These are phyloP conservation scores for Ananas comosus DNA, from an alignment of 176 grass and related monocot species.

Conservation along the genomic window DNA sequence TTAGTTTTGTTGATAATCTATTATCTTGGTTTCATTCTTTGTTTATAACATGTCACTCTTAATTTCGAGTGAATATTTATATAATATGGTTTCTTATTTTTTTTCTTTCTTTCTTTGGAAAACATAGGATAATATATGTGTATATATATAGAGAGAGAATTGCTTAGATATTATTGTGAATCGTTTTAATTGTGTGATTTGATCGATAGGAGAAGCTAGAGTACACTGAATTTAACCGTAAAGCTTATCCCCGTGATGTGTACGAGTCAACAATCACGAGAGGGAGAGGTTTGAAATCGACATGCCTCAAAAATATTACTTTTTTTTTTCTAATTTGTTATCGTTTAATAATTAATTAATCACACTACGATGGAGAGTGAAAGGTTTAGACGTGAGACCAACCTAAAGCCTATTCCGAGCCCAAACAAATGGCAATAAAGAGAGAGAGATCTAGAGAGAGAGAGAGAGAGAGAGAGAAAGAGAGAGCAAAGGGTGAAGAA, in stretches of 20 bases:
- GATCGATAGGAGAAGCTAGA: too few relatives aligned
- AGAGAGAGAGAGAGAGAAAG: not conserved
- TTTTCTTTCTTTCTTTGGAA: too few relatives aligned
- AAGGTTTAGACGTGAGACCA: conserved; percentile 18
- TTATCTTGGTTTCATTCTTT: too few relatives aligned
- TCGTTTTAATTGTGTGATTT: too few relatives aligned
- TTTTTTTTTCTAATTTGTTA: not conserved
- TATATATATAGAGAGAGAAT: too few relatives aligned
- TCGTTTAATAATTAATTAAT: not conserved
- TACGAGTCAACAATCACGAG: conserved; percentile 6
- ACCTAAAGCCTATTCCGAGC: not conserved
- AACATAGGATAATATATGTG: too few relatives aligned
- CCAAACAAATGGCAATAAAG: not conserved
- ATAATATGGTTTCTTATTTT: too few relatives aligned
- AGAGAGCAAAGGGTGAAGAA: not conserved
- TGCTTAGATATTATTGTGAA: too few relatives aligned
- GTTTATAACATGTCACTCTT: too few relatives aligned
- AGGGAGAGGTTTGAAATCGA: not conserved
- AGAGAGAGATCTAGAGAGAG: not conserved
- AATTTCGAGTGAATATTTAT: too few relatives aligned
- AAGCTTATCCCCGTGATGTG: not conserved
- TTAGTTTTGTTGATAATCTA: too few relatives aligned
- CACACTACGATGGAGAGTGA: not conserved
- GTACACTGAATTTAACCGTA: not conserved
- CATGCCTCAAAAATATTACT: not conserved